phyloP scores from a whole-genome alignment of 768 basidiomycete species.

The Cystofilobasidium capitatum region DNA sequence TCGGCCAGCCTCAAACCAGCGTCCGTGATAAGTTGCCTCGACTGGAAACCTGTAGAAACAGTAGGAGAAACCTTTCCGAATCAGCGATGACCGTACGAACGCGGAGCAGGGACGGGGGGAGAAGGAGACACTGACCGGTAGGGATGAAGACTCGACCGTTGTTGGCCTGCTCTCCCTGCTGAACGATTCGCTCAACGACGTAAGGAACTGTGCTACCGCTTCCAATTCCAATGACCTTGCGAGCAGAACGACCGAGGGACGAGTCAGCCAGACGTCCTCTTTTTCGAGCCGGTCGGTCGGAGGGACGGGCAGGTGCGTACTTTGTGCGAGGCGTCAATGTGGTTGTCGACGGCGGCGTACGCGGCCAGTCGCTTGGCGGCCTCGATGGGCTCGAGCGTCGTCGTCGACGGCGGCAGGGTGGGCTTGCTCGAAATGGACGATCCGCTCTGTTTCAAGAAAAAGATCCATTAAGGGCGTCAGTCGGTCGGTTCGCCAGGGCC shows the following conservation, averaged over 20 bases:
- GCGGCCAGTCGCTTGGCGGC: conserved; percentile 82
- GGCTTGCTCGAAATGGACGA: conserved; percentile 17
- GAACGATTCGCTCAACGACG: conserved; percentile 85
- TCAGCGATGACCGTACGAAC: neutral
- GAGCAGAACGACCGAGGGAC: neutral
- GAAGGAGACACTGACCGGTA: conserved; percentile 50
- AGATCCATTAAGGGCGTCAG: too few relatives aligned
- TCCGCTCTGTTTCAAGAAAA: too few relatives aligned
- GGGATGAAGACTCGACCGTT: conserved; percentile 76
- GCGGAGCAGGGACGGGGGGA: neutral
- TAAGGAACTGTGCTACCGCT: conserved; percentile 82
- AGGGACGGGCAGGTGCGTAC: conserved; percentile 41
- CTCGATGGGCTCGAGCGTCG: conserved; percentile 47
- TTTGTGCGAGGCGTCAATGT: conserved; percentile 72
- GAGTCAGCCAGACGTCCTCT: neutral
- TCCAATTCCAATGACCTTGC: conserved; percentile 74
- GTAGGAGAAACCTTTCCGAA: neutral
- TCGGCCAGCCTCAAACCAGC: conserved; percentile 72
- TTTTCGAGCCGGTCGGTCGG: neutral
- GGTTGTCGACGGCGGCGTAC: conserved; percentile 83
- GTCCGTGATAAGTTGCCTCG: conserved; percentile 82
- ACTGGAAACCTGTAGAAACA: conserved; percentile 64
- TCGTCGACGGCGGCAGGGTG: conserved; percentile 1
- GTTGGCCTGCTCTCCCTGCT: conserved; percentile 69
- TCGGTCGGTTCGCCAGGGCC: neutral